phyloP scores from a whole-genome alignment of 179 eudicot genomes.

The Silene noctiflora region DNA sequence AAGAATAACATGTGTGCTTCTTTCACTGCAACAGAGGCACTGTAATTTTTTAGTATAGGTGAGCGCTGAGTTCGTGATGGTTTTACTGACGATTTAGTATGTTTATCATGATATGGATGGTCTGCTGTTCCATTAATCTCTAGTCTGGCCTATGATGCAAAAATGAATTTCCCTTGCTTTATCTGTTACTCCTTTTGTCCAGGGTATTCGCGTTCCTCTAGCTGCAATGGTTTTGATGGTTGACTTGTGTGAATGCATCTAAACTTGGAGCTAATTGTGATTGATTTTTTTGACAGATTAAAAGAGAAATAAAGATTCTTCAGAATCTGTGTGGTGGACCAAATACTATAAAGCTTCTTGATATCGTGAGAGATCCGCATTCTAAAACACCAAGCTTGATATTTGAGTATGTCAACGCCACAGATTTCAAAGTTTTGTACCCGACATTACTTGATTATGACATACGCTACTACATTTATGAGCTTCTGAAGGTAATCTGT shows the following conservation, averaged over 20 bases:
- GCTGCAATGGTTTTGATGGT: not conserved
- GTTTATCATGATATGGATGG: not conserved
- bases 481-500: slow-evolving; percentile 68
- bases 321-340: slow-evolving; percentile 86
- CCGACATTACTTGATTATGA: slow-evolving; percentile 79
- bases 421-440: slow-evolving; percentile 81
- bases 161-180: not conserved
- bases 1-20: not conserved
- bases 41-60: too few species aligned
- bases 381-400: slow-evolving; percentile 88
- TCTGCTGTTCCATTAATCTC: not conserved
- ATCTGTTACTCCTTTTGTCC: not conserved
- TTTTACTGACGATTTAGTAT: slow-evolving; percentile 1
- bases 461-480: slow-evolving; percentile 88
- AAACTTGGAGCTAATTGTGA: slow-evolving; percentile 13
- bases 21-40: too few species aligned
- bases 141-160: not conserved
- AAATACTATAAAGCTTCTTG: slow-evolving; percentile 72
- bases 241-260: slow-evolving; percentile 7
- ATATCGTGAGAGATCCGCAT: slow-evolving; percentile 85
- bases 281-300: slow-evolving; percentile 49
- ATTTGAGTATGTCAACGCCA: slow-evolving; percentile 77
- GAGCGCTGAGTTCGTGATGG: not conserved
- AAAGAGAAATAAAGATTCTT: slow-evolving; percentile 83
- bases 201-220: not conserved